Conservation (phyloP, 345 rosid species). For the Salix viminalis region DNA sequence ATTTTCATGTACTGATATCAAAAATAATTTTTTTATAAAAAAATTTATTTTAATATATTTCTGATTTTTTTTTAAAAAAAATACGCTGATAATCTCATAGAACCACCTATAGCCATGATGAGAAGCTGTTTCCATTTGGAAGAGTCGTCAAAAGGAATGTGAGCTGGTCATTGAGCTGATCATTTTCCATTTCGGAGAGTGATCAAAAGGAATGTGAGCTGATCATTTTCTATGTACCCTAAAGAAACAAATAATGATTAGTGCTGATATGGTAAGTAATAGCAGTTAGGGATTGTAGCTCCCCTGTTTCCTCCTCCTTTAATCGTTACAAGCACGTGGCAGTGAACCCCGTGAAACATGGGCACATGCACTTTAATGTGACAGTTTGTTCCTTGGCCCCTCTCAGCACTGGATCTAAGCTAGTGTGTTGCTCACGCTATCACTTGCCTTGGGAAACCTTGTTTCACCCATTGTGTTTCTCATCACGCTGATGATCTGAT, state of each 20-base stretch:
- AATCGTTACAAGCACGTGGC: constrained; percentile 3
- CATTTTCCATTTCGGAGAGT: no score
- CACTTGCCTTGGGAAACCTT: neutral
- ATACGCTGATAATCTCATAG: no score
- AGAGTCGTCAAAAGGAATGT: neutral
- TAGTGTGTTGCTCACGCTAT: constrained; percentile 14
- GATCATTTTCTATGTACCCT: neutral
- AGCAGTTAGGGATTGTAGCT: neutral
- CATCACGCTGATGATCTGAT: neutral
- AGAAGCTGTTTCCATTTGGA: no score
- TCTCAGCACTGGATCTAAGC: neutral
- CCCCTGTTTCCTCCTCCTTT: no score
- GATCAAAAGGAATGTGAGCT: neutral
- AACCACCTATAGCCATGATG: neutral
- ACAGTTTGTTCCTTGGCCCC: constrained; percentile 13
- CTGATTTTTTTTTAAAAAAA: no score
- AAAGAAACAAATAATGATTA: constrained; percentile 17
- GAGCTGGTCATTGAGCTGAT: neutral
- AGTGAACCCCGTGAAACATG: constrained; percentile 17
- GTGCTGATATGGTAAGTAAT: no score
- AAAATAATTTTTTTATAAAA: no score
- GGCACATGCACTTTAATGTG: constrained; percentile 3
- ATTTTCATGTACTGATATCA: no score
- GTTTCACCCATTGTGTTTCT: neutral
- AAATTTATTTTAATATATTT: no score